phyloP scores from a whole-genome alignment of 2,329 filamentous ascomycete species.

The Cercospora canescens region DNA sequence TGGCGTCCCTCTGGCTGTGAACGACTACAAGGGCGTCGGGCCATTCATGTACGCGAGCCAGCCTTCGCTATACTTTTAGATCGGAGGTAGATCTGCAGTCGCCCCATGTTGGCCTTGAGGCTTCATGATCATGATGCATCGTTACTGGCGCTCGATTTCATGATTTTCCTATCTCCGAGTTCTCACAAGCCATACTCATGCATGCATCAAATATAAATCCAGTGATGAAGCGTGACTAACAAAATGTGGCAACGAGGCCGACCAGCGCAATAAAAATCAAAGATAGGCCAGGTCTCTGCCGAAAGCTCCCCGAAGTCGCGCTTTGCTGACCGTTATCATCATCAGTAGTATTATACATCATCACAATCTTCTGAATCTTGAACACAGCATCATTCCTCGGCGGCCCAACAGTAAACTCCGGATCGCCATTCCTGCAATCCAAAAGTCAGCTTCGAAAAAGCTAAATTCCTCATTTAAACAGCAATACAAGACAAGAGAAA shows the following conservation, averaged over 20 bases:
- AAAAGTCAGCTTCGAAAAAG: background rate
- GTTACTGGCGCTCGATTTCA: no score
- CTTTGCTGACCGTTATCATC: background rate
- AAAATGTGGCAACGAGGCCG: background rate
- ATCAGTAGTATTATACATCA: slow-evolving; percentile 22
- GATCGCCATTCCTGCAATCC: slow-evolving; percentile 22
- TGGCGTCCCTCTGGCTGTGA: slow-evolving; percentile 35
- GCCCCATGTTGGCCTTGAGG: background rate
- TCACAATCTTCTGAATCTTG: slow-evolving; percentile 28
- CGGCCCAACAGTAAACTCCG: slow-evolving; percentile 23
- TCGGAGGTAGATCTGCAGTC: background rate
- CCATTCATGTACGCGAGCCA: slow-evolving; percentile 41
- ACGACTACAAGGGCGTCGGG: slow-evolving; percentile 45
- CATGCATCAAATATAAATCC: no score
- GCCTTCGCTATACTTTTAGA: slow-evolving; percentile 9
- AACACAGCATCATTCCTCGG: slow-evolving; percentile 26
- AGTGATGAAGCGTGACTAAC: background rate
- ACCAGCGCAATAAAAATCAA: background rate
- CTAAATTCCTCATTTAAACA: background rate
- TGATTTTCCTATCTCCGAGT: no score
- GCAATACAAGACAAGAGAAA: background rate
- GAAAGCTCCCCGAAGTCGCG: background rate
- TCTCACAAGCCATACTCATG: no score
- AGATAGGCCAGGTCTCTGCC: background rate
- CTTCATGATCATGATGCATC: no score